Conservation (phyloP, 2,329 filamentous ascomycete genomes). For the Mollisia scopiformis region DNA sequence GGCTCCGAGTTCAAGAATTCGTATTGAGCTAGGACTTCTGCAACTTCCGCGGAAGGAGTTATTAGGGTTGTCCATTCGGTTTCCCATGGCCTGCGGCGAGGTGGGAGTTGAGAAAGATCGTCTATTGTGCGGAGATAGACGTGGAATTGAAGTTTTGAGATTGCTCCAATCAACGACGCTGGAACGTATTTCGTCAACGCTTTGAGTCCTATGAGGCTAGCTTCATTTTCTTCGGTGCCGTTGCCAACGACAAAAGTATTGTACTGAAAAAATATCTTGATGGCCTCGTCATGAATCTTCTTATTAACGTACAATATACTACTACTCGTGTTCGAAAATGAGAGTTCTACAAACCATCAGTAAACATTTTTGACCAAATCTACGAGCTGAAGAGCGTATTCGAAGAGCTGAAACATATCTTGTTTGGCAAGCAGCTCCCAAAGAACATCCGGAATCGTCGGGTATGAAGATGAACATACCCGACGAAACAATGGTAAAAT, state of each 20-base stretch:
- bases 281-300: neutral
- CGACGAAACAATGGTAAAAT: too few relatives aligned
- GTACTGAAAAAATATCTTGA: neutral
- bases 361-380: too few relatives aligned
- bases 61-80: too few relatives aligned
- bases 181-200: neutral
- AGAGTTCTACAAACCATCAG: too few relatives aligned
- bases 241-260: neutral
- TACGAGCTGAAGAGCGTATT: too few relatives aligned
- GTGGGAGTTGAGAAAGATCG: neutral
- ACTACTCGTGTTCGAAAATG: neutral
- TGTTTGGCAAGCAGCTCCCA: too few relatives aligned
- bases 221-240: neutral
- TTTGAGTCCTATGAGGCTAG: neutral
- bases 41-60: too few relatives aligned
- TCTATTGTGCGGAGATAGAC: neutral
- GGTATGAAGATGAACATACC: neutral
- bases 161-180: neutral
- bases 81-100: too few relatives aligned
- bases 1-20: neutral
- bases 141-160: neutral
- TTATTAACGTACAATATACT: neutral
- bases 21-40: too few relatives aligned
- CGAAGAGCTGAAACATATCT: too few relatives aligned
- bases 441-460: too few relatives aligned